These are phyloP conservation scores for Moringa oleifera DNA, from an alignment of 345 rosid genomes.

Conservation along the genomic window DNA sequence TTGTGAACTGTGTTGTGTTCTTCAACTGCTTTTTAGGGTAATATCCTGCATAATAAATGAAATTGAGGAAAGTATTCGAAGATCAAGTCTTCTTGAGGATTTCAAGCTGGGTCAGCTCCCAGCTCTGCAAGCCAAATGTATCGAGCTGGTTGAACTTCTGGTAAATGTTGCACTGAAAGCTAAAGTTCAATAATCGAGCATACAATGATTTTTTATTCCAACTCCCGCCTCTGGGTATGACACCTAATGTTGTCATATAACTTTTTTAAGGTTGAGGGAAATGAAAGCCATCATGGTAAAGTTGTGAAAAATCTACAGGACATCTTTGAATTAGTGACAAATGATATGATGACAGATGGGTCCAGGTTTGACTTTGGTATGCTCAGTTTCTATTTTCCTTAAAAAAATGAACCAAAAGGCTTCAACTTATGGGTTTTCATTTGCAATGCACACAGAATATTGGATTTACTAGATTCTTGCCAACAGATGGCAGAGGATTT, in stretches of 20 bases:
- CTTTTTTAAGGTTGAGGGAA: conserved; percentile 47
- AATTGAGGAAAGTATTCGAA: conserved; percentile 66
- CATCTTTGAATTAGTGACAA: conserved; percentile 80
- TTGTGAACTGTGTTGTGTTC: conserved; percentile 3
- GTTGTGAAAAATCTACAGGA: conserved; percentile 88
- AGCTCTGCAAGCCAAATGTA: conserved; percentile 53
- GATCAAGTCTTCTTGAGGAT: conserved; percentile 61
- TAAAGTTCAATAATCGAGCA: conserved; percentile 5
- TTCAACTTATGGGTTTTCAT: conserved; percentile 8
- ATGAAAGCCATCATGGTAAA: conserved; percentile 39
- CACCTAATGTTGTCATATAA: too few relatives aligned
- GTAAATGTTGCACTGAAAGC: conserved; percentile 37
- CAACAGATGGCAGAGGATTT: conserved; percentile 33
- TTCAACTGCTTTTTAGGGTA: conserved; percentile 33
- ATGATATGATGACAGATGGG: conserved; percentile 75
- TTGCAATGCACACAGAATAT: conserved; percentile 37
- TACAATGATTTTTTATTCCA: neutral
- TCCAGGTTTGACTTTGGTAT: conserved; percentile 50
- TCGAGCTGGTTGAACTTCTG: conserved; percentile 71
- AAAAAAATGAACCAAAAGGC: conserved; percentile 12
- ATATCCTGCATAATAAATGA: conserved; percentile 50
- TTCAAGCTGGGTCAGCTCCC: conserved; percentile 73
- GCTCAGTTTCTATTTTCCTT: conserved; percentile 9
- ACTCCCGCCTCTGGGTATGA: neutral
- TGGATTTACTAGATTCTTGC: conserved; percentile 35